Percentiles rank a stretch among this genome's conserved stretches.
These are phyloP conservation scores for Cladophialophora bantiana DNA, from an alignment of 2,329 filamentous ascomycete species.

Conservation along the genomic window DNA sequence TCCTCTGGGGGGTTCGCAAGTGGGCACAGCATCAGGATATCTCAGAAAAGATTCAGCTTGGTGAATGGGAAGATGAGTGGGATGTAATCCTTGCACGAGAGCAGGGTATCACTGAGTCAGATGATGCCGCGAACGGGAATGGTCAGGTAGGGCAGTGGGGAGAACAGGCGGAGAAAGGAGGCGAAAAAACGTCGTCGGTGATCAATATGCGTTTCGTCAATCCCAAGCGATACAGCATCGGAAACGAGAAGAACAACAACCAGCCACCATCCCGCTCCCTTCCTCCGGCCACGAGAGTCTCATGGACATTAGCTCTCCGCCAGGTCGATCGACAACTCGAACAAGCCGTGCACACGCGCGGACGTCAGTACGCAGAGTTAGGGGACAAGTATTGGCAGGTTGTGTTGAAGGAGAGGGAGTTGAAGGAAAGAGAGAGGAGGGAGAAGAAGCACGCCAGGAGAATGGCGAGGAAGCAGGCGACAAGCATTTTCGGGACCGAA, in stretches of 20 bases:
- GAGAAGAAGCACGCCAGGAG: constrained; percentile 29
- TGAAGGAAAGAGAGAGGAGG: constrained; percentile 32
- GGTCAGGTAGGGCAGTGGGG: not conserved
- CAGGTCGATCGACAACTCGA: constrained; percentile 23
- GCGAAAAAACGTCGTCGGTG: not conserved
- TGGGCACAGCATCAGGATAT: constrained; percentile 46
- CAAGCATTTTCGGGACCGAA: not conserved
- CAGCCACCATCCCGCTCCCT: not conserved
- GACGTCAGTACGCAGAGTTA: constrained; percentile 21
- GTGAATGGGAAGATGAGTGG: constrained; percentile 53
- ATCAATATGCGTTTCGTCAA: not conserved
- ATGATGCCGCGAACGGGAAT: not conserved
- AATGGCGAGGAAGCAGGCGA: constrained; percentile 28
- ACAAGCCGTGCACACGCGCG: constrained; percentile 13
- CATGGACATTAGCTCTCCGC: constrained; percentile 17
- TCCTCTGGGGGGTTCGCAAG: constrained; percentile 46
- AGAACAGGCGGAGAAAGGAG: too few relatives aligned
- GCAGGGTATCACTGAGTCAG: constrained; percentile 9
- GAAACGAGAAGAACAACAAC: not conserved
- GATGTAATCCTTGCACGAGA: constrained; percentile 44
- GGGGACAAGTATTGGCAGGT: constrained; percentile 32
- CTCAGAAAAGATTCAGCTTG: constrained; percentile 44
- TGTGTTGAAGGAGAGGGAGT: constrained; percentile 30
- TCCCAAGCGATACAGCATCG: not conserved
- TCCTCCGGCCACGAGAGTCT: not conserved